Conservation (phyloP, 2,329 filamentous ascomycete species). For the Colletotrichum godetiae region DNA sequence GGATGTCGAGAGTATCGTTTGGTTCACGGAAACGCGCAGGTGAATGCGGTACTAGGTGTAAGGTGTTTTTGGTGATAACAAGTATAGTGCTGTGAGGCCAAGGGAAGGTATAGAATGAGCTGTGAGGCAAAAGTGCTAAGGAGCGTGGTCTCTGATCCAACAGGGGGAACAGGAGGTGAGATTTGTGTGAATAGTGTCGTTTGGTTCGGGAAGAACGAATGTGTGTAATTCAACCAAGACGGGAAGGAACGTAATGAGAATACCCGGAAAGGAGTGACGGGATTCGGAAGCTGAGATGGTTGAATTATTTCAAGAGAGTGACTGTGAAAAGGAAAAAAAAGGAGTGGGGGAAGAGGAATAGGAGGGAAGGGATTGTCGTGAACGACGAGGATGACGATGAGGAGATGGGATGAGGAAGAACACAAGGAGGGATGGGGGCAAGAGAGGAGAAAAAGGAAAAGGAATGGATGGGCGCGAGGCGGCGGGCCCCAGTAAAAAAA, state of each 20-base stretch:
- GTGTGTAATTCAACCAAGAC: constrained; percentile 40
- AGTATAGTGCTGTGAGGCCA: constrained; percentile 19
- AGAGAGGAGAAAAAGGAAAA: constrained; percentile 41
- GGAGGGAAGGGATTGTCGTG: constrained; percentile 49
- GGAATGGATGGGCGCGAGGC: constrained; percentile 39
- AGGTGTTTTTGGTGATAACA: neutral
- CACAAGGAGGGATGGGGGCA: constrained; percentile 41
- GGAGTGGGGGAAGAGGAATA: constrained; percentile 49
- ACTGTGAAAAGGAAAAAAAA: constrained; percentile 57
- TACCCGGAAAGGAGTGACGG: constrained; percentile 65
- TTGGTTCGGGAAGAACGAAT: constrained; percentile 36
- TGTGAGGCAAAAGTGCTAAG: constrained; percentile 38
- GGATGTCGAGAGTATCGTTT: constrained; percentile 14
- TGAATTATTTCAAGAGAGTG: constrained; percentile 60
- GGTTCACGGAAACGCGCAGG: neutral
- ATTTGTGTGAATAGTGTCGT: constrained; percentile 33
- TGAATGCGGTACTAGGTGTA: neutral
- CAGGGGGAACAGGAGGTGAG: constrained; percentile 36
- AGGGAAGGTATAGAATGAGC: constrained; percentile 32
- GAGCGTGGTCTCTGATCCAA: constrained; percentile 40
- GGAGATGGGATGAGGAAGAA: constrained; percentile 49
- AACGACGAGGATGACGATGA: constrained; percentile 49
- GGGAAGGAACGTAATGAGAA: constrained; percentile 55
- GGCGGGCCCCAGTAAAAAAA: constrained; percentile 5
- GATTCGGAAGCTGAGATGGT: constrained; percentile 49